Conservation (phyloP, 192 early-diverging fungal species). For the Allomyces javanicus region DNA sequence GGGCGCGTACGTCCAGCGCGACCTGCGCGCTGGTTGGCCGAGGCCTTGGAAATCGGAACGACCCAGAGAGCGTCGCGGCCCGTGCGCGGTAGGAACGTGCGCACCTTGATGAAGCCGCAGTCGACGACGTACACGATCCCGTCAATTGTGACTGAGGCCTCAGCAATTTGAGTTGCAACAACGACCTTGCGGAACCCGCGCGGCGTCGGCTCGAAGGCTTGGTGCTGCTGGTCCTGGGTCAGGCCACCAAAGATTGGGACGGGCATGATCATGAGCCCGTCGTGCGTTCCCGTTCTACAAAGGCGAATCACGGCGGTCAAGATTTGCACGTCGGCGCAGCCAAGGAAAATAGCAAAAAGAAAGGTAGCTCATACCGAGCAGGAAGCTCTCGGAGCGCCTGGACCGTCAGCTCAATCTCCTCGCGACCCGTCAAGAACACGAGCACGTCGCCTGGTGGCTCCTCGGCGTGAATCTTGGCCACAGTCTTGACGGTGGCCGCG, state of each 20-base stretch:
- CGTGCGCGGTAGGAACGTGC: not conserved
- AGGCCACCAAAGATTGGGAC: no score
- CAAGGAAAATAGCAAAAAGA: not conserved
- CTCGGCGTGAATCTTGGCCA: slow-evolving; percentile 48
- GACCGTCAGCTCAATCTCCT: slow-evolving; percentile 53
- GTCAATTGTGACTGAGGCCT: slow-evolving; percentile 58
- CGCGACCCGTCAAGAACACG: slow-evolving; percentile 48
- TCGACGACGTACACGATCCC: slow-evolving; percentile 62
- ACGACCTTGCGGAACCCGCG: slow-evolving; percentile 54
- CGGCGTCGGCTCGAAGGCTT: slow-evolving; percentile 36
- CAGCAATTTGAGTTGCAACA: slow-evolving; percentile 77
- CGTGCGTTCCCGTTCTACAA: no score
- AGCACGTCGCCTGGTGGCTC: slow-evolving; percentile 47
- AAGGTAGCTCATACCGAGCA: slow-evolving; percentile 15
- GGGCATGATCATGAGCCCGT: no score
- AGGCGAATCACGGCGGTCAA: no score
- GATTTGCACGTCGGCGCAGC: no score
- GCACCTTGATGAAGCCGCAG: slow-evolving; percentile 54
- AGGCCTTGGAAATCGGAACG: slow-evolving; percentile 17
- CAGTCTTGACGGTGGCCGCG: slow-evolving; percentile 39
- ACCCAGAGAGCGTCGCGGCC: slow-evolving; percentile 8
- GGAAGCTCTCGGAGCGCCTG: slow-evolving; percentile 32
- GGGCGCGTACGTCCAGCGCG: slow-evolving; percentile 25
- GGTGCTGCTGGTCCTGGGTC: not conserved
- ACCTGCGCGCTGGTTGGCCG: slow-evolving; percentile 22